Percentiles rank a stretch among this genome's conserved stretches.
Conservation (phyloP, 1,284 basidiomycete genomes). For the Exobasidium rhododendri region DNA sequence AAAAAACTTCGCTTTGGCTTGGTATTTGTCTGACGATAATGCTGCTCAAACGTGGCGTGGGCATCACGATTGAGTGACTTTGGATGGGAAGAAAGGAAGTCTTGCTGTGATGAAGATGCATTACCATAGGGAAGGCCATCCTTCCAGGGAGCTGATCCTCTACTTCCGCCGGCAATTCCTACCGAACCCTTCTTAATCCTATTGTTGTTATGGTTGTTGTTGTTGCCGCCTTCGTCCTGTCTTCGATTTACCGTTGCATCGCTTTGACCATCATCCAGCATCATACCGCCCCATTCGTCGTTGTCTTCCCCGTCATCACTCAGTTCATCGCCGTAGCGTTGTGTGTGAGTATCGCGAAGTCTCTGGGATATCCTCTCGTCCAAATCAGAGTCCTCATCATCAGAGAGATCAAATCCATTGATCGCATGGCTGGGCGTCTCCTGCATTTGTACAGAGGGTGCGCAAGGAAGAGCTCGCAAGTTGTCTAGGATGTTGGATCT, state of each 20-base stretch:
- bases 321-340: conserved; percentile 45
- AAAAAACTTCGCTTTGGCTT: conserved; percentile 36
- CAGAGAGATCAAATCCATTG: conserved; percentile 57
- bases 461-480: conserved; percentile 71
- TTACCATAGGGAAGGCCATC: not conserved
- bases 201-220: not conserved
- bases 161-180: conserved; percentile 4
- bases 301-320: conserved; percentile 43
- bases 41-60: not conserved
- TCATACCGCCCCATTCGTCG: conserved; percentile 16
- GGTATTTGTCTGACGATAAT: conserved; percentile 13
- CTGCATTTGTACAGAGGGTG: conserved; percentile 84
- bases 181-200: too few relatives aligned
- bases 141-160: conserved; percentile 10
- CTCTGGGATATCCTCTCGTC: conserved; percentile 52
- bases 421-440: conserved; percentile 64
- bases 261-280: not conserved
- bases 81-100: not conserved
- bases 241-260: not conserved
- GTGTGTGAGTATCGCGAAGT: conserved; percentile 45
- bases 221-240: not conserved
- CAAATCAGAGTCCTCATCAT: conserved; percentile 54
- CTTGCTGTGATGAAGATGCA: not conserved
- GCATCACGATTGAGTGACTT: not conserved
- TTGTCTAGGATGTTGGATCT: conserved; percentile 74